A percentile compares a stretch with the other conserved stretches of the same genome.
These are phyloP conservation scores for Sugiyamaella valdiviana DNA, from an alignment of 805 yeast species.

Conservation along the genomic window DNA sequence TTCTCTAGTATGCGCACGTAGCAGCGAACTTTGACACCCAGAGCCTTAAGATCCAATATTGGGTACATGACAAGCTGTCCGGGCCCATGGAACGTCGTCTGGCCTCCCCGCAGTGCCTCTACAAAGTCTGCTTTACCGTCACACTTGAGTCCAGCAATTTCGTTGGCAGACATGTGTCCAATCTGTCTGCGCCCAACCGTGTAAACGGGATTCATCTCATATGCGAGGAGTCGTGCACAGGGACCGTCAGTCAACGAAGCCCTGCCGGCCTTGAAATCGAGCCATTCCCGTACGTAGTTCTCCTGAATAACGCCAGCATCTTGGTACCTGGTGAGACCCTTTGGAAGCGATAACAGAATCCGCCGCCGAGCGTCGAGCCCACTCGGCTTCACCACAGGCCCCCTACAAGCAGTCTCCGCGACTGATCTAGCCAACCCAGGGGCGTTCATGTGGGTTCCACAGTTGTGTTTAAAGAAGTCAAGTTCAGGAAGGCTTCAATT, in stretches of 20 bases:
- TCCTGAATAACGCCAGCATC: constrained; percentile 21
- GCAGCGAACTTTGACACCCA: constrained; percentile 55
- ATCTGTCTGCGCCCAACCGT: constrained; percentile 88
- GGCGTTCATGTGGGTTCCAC: no score
- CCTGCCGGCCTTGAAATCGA: constrained; percentile 1
- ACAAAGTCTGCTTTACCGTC: constrained; percentile 47
- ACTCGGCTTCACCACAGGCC: background rate
- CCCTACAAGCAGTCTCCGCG: background rate
- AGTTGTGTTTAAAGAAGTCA: no score
- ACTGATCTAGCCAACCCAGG: no score
- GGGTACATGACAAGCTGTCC: constrained; percentile 90
- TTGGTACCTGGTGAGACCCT: constrained; percentile 17
- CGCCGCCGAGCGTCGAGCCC: background rate
- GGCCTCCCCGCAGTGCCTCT: constrained; percentile 91
- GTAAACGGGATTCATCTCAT: constrained; percentile 79
- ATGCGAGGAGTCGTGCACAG: constrained; percentile 58
- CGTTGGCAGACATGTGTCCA: constrained; percentile 37
- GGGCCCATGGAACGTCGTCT: constrained; percentile 92
- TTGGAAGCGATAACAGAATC: constrained; percentile 8
- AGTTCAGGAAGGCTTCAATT: no score
- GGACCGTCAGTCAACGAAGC: constrained; percentile 38
- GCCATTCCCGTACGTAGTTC: constrained; percentile 14
- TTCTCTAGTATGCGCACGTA: constrained; percentile 59
- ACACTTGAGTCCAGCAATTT: constrained; percentile 24
- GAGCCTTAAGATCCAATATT: constrained; percentile 60